These are phyloP conservation scores for Verticillium zaregamsianum DNA, from an alignment of 2,329 filamentous ascomycete genomes.

Conservation along the genomic window DNA sequence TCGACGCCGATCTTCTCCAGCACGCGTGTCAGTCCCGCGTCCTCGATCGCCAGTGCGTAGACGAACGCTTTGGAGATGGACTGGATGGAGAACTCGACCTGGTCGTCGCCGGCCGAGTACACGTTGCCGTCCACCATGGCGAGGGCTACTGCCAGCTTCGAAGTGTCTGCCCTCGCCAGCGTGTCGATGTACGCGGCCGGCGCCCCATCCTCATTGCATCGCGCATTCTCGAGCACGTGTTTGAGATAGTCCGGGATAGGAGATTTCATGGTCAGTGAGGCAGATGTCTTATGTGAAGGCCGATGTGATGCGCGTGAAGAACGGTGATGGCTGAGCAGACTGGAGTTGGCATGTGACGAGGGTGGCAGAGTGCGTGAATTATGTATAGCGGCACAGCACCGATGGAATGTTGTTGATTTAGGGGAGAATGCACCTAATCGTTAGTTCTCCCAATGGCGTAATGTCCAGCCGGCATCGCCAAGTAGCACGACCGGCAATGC, in stretches of 20 bases:
- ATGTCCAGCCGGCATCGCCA: not conserved
- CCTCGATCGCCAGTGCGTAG: constrained; percentile 34
- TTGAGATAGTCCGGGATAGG: constrained; percentile 29
- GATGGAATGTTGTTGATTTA: not conserved
- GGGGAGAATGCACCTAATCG: not conserved
- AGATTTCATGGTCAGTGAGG: constrained; percentile 22
- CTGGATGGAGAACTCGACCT: constrained; percentile 34
- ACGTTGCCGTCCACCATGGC: constrained; percentile 34
- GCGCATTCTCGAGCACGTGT: constrained; percentile 24
- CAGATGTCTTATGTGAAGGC: too few species aligned
- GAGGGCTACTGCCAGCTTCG: constrained; percentile 30
- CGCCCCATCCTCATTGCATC: constrained; percentile 22
- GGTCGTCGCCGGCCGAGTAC: constrained; percentile 33
- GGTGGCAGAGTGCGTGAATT: not conserved
- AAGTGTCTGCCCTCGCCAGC: constrained; percentile 31
- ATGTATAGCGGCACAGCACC: not conserved
- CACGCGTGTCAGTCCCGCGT: constrained; percentile 27
- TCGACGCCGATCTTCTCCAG: constrained; percentile 35
- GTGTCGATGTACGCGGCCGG: constrained; percentile 32
- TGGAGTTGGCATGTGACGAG: not conserved
- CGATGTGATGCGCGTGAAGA: not conserved
- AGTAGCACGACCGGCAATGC: not conserved
- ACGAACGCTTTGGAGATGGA: constrained; percentile 37
- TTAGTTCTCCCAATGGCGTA: not conserved
- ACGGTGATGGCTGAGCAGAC: not conserved